phyloP scores from a whole-genome alignment of 75 land plant genomes.

The Sequoia sempervirens region DNA sequence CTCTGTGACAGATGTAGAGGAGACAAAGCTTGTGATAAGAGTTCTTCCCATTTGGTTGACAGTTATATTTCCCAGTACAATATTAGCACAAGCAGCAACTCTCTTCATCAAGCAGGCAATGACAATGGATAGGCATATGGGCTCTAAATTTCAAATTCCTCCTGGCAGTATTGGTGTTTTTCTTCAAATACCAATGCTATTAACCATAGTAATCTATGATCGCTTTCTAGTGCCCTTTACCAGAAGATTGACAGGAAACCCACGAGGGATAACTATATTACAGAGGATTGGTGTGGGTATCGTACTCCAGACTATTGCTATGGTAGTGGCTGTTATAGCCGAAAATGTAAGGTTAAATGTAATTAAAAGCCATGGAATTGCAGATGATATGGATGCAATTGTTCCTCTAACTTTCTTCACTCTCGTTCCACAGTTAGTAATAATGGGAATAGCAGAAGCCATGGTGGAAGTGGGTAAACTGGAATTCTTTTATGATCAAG shows the following conservation, averaged over 20 bases:
- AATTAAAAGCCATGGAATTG: slow-evolving; percentile 23
- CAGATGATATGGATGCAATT: slow-evolving; percentile 16
- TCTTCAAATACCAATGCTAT: not conserved
- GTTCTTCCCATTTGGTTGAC: slow-evolving; percentile 48
- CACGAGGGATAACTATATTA: slow-evolving; percentile 19
- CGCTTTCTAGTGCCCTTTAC: not conserved
- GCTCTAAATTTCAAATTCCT: slow-evolving; percentile 33
- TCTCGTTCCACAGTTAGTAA: slow-evolving; percentile 54
- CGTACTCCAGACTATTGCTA: slow-evolving; percentile 21
- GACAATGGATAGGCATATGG: not conserved
- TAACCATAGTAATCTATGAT: not conserved
- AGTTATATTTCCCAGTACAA: slow-evolving; percentile 3
- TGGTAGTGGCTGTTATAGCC: slow-evolving; percentile 33
- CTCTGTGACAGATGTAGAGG: slow-evolving; percentile 15
- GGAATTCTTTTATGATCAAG: slow-evolving; percentile 77
- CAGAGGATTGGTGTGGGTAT: slow-evolving; percentile 50
- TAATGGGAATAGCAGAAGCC: slow-evolving; percentile 49
- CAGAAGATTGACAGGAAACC: slow-evolving; percentile 35
- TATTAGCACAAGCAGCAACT: not conserved
- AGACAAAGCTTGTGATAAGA: slow-evolving; percentile 38
- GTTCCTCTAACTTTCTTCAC: slow-evolving; percentile 48
- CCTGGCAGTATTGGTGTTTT: not conserved
- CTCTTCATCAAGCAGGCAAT: not conserved
- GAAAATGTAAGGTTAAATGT: slow-evolving; percentile 29
- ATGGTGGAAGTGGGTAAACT: slow-evolving; percentile 48